Conservation (phyloP, 2,329 filamentous ascomycete genomes). For the Uncinocarpus reesii region DNA sequence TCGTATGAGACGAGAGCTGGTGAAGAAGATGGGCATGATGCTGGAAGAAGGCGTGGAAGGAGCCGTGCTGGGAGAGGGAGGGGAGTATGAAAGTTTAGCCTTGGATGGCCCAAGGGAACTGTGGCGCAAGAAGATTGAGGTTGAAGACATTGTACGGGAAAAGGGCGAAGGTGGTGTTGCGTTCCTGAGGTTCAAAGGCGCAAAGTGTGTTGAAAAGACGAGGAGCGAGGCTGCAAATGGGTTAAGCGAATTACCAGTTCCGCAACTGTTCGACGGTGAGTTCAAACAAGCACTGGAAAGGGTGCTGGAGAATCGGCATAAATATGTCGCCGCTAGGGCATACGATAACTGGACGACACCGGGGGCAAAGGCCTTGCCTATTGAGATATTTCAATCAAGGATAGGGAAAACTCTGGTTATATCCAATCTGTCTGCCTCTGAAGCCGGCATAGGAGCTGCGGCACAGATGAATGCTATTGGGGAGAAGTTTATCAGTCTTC, state of each 20-base stretch:
- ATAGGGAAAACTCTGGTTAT: slow-evolving; percentile 26
- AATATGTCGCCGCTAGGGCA: background rate
- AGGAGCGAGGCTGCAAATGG: slow-evolving; percentile 17
- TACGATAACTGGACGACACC: background rate
- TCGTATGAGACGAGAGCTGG: slow-evolving; percentile 38
- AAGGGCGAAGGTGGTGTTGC: slow-evolving; percentile 65
- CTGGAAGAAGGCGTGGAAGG: slow-evolving; percentile 50
- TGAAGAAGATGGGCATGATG: slow-evolving; percentile 48
- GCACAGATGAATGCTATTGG: slow-evolving; percentile 33
- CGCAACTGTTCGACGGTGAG: slow-evolving; percentile 54
- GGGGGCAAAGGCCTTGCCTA: background rate
- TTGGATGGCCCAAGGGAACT: slow-evolving; percentile 63
- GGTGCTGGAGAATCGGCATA: slow-evolving; percentile 11
- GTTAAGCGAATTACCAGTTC: slow-evolving; percentile 37
- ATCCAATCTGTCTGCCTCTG: slow-evolving; percentile 30
- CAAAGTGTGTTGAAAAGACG: slow-evolving; percentile 44
- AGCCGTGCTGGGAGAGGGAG: slow-evolving; percentile 78
- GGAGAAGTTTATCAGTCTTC: slow-evolving; percentile 18
- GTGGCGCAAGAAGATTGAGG: slow-evolving; percentile 60
- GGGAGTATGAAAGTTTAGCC: slow-evolving; percentile 90
- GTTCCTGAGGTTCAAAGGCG: slow-evolving; percentile 55
- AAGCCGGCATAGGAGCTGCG: slow-evolving; percentile 31
- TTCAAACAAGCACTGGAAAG: slow-evolving; percentile 42
- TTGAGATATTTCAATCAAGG: slow-evolving; percentile 19
- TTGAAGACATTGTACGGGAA: slow-evolving; percentile 48